These are phyloP conservation scores for Capsella rubella DNA, from an alignment of 441 rosid species.

Conservation along the genomic window DNA sequence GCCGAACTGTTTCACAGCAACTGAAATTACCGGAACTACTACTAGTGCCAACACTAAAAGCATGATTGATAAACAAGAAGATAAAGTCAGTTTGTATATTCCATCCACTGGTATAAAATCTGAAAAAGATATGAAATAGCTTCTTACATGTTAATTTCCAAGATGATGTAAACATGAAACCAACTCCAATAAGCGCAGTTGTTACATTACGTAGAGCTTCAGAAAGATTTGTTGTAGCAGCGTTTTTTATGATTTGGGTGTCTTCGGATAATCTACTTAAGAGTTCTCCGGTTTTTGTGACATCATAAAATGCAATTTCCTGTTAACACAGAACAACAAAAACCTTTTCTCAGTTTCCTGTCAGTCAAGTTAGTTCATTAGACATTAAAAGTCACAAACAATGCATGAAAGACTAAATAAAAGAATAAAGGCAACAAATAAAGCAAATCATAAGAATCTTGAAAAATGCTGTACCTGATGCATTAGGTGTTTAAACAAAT, in stretches of 20 bases:
- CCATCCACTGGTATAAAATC: not conserved
- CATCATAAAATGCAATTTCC: constrained; percentile 96
- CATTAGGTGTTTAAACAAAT: constrained; percentile 80
- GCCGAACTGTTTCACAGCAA: constrained; percentile 78
- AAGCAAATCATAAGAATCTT: constrained; percentile 13
- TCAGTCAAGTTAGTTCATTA: not conserved
- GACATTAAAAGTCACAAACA: not conserved
- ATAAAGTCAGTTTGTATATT: constrained; percentile 12
- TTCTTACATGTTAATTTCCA: constrained; percentile 89
- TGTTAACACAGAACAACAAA: constrained; percentile 37
- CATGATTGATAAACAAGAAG: constrained; percentile 21
- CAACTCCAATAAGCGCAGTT: constrained; percentile 81
- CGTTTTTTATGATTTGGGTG: constrained; percentile 94
- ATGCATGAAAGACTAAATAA: constrained; percentile 3
- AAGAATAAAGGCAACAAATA: not conserved
- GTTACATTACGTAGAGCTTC: constrained; percentile 88
- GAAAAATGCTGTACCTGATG: constrained; percentile 59
- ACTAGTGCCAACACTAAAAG: constrained; percentile 78
- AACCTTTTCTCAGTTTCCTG: not conserved
- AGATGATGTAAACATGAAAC: constrained; percentile 91
- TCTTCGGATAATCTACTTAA: constrained; percentile 94
- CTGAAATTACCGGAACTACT: constrained; percentile 80
- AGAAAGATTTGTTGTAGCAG: constrained; percentile 96
- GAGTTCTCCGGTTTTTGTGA: constrained; percentile 93
- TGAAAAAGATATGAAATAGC: not conserved